These are phyloP conservation scores for Mycosphaerella sp. DNA, from an alignment of 2,329 filamentous ascomycete species.

Conservation along the genomic window DNA sequence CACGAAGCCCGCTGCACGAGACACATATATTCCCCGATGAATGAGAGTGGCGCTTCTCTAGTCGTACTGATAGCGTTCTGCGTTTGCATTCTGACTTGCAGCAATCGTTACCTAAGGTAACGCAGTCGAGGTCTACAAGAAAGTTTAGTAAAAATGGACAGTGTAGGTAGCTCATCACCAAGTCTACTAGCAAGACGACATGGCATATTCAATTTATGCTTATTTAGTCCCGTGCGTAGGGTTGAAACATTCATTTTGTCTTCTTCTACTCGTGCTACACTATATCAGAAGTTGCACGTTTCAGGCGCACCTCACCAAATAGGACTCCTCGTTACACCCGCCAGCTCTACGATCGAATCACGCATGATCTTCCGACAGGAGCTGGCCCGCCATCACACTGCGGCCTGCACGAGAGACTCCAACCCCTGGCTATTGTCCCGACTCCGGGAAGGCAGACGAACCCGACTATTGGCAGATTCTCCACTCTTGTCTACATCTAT, in stretches of 20 bases:
- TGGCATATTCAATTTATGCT: too few relatives aligned
- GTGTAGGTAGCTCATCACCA: not conserved
- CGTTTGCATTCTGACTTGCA: too few relatives aligned
- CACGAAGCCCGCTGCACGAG: constrained; percentile 21
- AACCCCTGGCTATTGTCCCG: not conserved
- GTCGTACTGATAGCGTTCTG: too few relatives aligned
- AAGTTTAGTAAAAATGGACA: not conserved
- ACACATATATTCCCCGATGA: not conserved
- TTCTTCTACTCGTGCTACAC: not conserved
- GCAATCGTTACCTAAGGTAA: too few relatives aligned
- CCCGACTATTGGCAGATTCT: not conserved
- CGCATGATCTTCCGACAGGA: not conserved
- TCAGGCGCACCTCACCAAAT: too few relatives aligned
- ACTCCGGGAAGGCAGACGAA: not conserved
- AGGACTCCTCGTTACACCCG: not conserved
- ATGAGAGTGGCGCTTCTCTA: not conserved
- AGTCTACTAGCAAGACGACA: not conserved
- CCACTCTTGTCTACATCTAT: not conserved
- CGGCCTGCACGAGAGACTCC: not conserved
- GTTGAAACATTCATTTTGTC: too few relatives aligned
- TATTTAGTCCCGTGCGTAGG: too few relatives aligned
- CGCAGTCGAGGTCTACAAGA: not conserved
- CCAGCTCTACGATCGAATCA: not conserved
- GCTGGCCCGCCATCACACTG: not conserved
- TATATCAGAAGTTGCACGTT: too few relatives aligned